Evolutionary conservation across 192 early-diverging fungal species (phyloP), one percentile per base, ranked within the genome.

Genomic region (Podila epicladia): DNA sequence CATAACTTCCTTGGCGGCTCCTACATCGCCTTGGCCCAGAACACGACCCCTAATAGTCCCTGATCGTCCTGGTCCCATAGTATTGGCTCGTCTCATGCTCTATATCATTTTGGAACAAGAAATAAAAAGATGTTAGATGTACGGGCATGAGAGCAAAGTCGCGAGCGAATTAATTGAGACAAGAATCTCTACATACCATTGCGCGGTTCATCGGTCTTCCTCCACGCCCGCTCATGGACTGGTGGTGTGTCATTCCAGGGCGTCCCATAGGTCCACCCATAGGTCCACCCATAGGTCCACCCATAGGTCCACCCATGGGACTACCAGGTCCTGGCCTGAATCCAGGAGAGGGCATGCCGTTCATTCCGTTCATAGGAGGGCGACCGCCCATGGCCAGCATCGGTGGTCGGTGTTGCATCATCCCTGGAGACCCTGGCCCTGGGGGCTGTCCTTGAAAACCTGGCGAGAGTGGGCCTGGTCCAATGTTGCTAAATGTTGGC

Each of bases 1-100:
- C 6, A 85, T 50, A 6, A 82, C 68, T 22, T 87, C 86, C 37
- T 62, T 83, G 37, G 79, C 71, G 24, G 74, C 61, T 8, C 78
- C 74, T 4, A 63, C 70, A 53, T 79, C 76, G 20, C 69, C 69
- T 28, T 68, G 58, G 13, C 29, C 31, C 38, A 79, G 1, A n/a
- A 79, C 62, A 15, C 76, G 69, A 3, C 76, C 76, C 45, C 70
- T 67, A 19, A 65, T 62, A 17, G 45, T 50, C 38, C 72, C 59
- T 67, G 48, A 38, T 64, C 26, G 59, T 41, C 75, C 55, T 37
- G 35, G 35, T 11, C 65, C 70, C 70, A 64, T 67, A 19, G 76
- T 79, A 32, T 79, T 79, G 24, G 70, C 38, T 64, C 70, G 45
- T 1, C 62, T 33, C 70, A 72, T 64, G 24, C 45, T 72, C 48